Conservation (phyloP, 2,329 filamentous ascomycete species). For the Rhexocercosporidium sp. region DNA sequence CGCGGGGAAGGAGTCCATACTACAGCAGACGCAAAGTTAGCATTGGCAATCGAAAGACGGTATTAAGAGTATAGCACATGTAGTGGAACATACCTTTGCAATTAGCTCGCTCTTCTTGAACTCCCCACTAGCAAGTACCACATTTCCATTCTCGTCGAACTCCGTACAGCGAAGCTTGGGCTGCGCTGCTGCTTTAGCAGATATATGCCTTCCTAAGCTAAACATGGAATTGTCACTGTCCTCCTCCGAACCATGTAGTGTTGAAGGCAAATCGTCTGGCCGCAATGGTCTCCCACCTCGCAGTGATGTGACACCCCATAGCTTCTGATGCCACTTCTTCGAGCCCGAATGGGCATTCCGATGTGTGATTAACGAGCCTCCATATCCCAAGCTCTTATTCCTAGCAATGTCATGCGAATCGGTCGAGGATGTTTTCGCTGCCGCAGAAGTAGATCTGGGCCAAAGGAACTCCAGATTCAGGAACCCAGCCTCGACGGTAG, state of each 20-base stretch:
- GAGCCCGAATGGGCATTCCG: slow-evolving; percentile 30
- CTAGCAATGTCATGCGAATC: slow-evolving; percentile 1
- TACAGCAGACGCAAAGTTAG: slow-evolving; percentile 45
- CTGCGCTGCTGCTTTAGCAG: slow-evolving; percentile 80
- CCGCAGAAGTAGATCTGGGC: slow-evolving; percentile 27
- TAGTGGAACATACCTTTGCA: slow-evolving; percentile 69
- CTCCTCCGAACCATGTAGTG: slow-evolving; percentile 59
- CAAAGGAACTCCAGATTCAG: slow-evolving; percentile 38
- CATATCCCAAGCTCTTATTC: slow-evolving; percentile 16
- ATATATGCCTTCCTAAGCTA: slow-evolving; percentile 70
- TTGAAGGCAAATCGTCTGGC: slow-evolving; percentile 62
- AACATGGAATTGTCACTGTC: slow-evolving; percentile 66
- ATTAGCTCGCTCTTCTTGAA: slow-evolving; percentile 98
- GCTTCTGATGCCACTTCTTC: slow-evolving; percentile 35
- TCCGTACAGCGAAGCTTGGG: slow-evolving; percentile 91
- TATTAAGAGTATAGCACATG: slow-evolving; percentile 20
- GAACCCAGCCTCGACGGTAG: slow-evolving; percentile 34
- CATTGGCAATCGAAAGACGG: slow-evolving; percentile 5
- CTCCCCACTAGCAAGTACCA: slow-evolving; percentile 91
- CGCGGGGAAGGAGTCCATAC: slow-evolving; percentile 92
- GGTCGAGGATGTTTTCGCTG: slow-evolving; percentile 1
- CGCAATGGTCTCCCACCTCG: slow-evolving; percentile 48
- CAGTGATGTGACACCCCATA: slow-evolving; percentile 31
- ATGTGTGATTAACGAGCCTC: slow-evolving; percentile 22
- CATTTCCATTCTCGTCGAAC: slow-evolving; percentile 89